Base-by-base conservation (phyloP, 2,329 filamentous ascomycete species). In the Coniella vitis region DNA sequence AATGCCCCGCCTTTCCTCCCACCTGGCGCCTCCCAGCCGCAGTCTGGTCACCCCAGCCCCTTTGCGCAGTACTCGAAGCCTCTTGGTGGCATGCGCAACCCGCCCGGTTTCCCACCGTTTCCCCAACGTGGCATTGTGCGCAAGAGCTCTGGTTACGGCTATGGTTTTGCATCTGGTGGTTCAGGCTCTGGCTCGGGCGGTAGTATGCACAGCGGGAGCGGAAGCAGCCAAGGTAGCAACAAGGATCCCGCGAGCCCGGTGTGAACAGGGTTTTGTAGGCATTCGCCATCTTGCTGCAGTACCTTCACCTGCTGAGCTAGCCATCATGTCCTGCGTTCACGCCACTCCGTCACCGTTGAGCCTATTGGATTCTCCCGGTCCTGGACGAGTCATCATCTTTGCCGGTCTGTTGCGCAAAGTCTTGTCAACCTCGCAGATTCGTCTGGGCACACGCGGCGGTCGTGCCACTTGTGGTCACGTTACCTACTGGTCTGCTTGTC, bases 171-270 rank as follows among this genome's bases (percentile, higher is more conserved):
- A 16, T 49, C 47, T 17, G 55, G 25, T 10, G 25, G 54, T 19
- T 46, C 54, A 29, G 55, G 62, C 16, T 53, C 52, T 37, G 41
- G 51, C 35, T 54, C 55, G n/a, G 57, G 57, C 45, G 45, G 37
- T 37, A 47, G 45, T 36, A 48, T 62, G 40, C 61, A 65, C 35
- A 71, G 68, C 40, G 67, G 69, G 51, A 68, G 68, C 53, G 71
- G 69, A 29, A 77, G 73, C 56, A 71, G 73, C 35, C 59, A 60
- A 42, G 69, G 67, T n/a, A 77, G 75, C 58, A 60, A 69, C 32
- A 65, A 69, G 44, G 77, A 79, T 57, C 72, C 75, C 20, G 70
- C 68, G 52, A 82, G 79, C 60, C 78, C 76, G 35, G 47, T 60
- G 25, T 62, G 49, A 19, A 13, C 25, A 22, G 51, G n/a, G 16